phyloP scores from a whole-genome alignment of 805 yeast genomes.

The Ogataea pignaliae region DNA sequence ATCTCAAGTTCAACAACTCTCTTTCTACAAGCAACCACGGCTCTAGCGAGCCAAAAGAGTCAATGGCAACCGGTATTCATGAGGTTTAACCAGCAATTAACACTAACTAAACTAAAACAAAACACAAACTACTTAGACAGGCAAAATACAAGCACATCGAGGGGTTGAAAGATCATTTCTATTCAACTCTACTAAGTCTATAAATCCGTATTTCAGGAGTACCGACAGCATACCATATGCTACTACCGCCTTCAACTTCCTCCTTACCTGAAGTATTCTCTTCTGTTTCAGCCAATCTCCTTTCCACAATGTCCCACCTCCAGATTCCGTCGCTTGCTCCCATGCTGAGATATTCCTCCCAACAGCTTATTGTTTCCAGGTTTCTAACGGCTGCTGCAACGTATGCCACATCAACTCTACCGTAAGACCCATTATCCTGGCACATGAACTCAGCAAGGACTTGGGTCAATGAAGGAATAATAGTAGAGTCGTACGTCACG shows the following conservation, averaged over 20 bases:
- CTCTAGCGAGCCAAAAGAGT: too few relatives aligned
- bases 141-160: too few relatives aligned
- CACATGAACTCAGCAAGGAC: conserved; percentile 40
- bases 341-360: conserved; percentile 35
- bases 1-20: too few relatives aligned
- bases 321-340: conserved; percentile 22
- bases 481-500: conserved; percentile 72
- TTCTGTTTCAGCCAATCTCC: not conserved
- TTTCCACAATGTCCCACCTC: conserved; percentile 21
- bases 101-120: too few relatives aligned
- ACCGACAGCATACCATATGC: conserved; percentile 19
- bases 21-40: too few relatives aligned
- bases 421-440: conserved; percentile 9
- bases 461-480: conserved; percentile 50
- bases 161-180: not conserved
- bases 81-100: too few relatives aligned
- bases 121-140: too few relatives aligned
- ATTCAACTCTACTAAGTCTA: conserved; percentile 19
- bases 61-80: too few relatives aligned
- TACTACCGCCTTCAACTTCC: conserved; percentile 12
- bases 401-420: conserved; percentile 20
- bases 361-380: conserved; percentile 40
- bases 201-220: conserved; percentile 24
- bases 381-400: conserved; percentile 80
- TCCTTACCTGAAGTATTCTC: not conserved